Conservation (phyloP, 1,284 basidiomycete genomes). For the Ceratobasidium sp. region DNA sequence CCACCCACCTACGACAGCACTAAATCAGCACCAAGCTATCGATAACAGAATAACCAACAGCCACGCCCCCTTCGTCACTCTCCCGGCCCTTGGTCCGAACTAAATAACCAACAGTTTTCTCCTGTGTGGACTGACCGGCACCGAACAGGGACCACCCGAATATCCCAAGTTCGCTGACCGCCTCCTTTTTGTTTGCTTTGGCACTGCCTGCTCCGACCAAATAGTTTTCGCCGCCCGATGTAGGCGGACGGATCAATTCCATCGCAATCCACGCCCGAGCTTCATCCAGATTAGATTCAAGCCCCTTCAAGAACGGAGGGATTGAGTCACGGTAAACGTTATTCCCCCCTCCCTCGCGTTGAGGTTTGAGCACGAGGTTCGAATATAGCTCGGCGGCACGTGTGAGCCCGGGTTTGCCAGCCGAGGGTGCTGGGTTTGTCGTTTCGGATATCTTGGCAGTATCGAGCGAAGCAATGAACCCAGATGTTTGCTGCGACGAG, state of each 20-base stretch:
- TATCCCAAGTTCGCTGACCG: conserved; percentile 92
- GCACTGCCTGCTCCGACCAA: conserved; percentile 73
- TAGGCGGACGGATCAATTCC: conserved; percentile 87
- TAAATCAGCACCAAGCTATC: conserved; percentile 81
- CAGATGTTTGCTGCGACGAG: conserved; percentile 52
- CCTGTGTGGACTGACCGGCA: conserved; percentile 58
- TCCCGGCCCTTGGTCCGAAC: conserved; percentile 93
- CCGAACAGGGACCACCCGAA: conserved; percentile 92
- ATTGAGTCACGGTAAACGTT: conserved; percentile 93
- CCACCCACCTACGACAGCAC: neutral
- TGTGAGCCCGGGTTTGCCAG: conserved; percentile 48
- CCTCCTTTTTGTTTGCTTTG: conserved; percentile 69
- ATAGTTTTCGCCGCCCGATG: conserved; percentile 71
- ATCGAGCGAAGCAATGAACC: conserved; percentile 29
- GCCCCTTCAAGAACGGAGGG: conserved; percentile 76
- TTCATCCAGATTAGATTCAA: conserved; percentile 65
- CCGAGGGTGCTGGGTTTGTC: conserved; percentile 56
- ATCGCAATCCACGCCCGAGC: conserved; percentile 92
- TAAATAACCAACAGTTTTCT: conserved; percentile 85
- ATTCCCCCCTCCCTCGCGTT: conserved; percentile 97
- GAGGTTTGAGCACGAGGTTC: conserved; percentile 91
- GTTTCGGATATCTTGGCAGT: conserved; percentile 52
- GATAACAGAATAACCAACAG: conserved; percentile 89
- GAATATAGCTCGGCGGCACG: conserved; percentile 43
- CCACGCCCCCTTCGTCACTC: conserved; percentile 94